These are phyloP conservation scores for Cladosporium sphaerospermum DNA, from an alignment of 2,329 filamentous ascomycete genomes.

Conservation along the genomic window DNA sequence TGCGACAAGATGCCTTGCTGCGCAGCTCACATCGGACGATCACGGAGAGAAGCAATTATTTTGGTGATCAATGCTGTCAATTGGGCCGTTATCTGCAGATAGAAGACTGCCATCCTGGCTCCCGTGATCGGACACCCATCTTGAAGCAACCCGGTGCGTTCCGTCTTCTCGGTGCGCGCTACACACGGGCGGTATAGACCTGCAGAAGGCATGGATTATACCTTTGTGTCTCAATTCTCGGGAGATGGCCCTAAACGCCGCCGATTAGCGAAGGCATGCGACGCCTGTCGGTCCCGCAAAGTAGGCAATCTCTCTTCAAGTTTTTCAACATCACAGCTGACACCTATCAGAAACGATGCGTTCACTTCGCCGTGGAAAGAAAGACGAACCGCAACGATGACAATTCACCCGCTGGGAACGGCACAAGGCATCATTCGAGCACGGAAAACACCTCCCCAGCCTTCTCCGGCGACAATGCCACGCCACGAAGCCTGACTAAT, in stretches of 20 bases:
- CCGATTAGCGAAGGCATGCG: conserved; percentile 29
- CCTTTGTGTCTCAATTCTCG: conserved; percentile 29
- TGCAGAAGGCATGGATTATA: conserved; percentile 23
- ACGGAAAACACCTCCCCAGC: conserved; percentile 5
- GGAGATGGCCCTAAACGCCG: conserved; percentile 28
- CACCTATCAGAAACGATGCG: conserved; percentile 27
- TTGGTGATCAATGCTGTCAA: too few relatives aligned
- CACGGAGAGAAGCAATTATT: too few relatives aligned
- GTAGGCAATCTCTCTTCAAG: conserved; percentile 10
- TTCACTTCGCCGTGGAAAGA: conserved; percentile 21
- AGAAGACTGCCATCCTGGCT: too few relatives aligned
- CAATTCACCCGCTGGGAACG: conserved; percentile 8
- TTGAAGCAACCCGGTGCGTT: too few relatives aligned
- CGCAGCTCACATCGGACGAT: too few relatives aligned
- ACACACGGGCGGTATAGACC: too few relatives aligned
- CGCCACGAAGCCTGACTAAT: background rate
- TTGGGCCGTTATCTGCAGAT: too few relatives aligned
- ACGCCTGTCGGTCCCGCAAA: conserved; percentile 27
- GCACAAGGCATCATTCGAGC: conserved; percentile 15
- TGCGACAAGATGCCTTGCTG: too few relatives aligned
- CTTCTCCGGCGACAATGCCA: conserved; percentile 9
- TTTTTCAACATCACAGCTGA: background rate
- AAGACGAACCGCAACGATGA: background rate
- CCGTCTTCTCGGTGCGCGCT: too few relatives aligned
- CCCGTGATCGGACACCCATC: too few relatives aligned